Conservation (phyloP, 2,329 filamentous ascomycete genomes). For the Fusarium sambucinum region DNA sequence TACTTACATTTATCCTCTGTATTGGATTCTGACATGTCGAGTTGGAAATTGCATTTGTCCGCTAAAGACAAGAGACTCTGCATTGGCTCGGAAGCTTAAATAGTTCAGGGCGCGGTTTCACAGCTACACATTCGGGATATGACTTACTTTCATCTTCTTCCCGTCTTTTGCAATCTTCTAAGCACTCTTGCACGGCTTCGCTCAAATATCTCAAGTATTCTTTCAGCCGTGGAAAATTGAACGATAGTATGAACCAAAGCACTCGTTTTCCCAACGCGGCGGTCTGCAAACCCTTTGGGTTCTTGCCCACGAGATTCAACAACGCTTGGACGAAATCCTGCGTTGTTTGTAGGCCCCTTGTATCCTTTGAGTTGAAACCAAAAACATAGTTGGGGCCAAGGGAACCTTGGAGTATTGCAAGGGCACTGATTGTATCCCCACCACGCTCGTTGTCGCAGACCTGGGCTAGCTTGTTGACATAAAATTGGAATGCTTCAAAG, state of each 20-base stretch:
- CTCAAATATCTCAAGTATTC: not conserved
- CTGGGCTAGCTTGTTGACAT: slow-evolving; percentile 13
- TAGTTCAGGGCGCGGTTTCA: not conserved
- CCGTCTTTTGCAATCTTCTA: not conserved
- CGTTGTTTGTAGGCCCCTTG: not conserved
- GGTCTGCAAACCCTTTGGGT: slow-evolving; percentile 4
- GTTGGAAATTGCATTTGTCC: not conserved
- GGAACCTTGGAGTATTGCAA: not conserved
- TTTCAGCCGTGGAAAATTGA: slow-evolving; percentile 1
- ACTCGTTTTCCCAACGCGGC: slow-evolving; percentile 22
- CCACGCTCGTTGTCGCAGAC: slow-evolving; percentile 15
- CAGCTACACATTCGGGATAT: too few relatives aligned
- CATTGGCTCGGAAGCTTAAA: not conserved
- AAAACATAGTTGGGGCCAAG: not conserved
- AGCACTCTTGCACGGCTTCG: not conserved
- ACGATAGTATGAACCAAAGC: slow-evolving; percentile 15
- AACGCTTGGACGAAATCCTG: not conserved
- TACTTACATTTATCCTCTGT: not conserved
- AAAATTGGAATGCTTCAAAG: not conserved
- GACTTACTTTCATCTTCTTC: not conserved
- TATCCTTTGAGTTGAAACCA: not conserved
- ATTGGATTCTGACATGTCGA: not conserved
- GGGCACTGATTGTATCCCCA: slow-evolving; percentile 2
- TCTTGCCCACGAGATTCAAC: not conserved
- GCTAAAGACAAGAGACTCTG: not conserved